Evolutionary conservation across 2,329 filamentous ascomycete genomes (phyloP).

Genomic region (Diaporthe capsici): DNA sequence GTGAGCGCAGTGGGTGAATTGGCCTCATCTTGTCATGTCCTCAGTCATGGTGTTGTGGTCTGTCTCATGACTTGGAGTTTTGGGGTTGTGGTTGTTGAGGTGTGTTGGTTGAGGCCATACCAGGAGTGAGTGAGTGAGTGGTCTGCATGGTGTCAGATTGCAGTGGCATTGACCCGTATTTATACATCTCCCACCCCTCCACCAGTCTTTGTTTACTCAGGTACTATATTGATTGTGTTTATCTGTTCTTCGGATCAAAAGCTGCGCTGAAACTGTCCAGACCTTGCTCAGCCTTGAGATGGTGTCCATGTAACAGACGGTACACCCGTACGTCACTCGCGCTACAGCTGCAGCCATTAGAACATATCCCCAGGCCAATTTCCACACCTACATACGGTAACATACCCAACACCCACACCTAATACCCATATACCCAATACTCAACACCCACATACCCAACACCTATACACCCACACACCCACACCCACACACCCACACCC

Average conservation of each 20-base stretch:
- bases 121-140: background rate
- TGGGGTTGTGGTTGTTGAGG: background rate
- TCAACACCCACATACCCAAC: too few relatives aligned
- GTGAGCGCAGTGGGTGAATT: background rate
- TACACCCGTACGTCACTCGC: too few relatives aligned
- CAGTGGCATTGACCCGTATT: background rate
- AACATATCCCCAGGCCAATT: too few relatives aligned
- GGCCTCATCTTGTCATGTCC: conserved; percentile 36
- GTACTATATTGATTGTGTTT: background rate
- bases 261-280: background rate
- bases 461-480: too few relatives aligned
- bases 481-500: too few relatives aligned
- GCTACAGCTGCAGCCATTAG: too few relatives aligned
- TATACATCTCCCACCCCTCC: background rate
- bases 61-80: background rate
- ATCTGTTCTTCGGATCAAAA: background rate
- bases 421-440: too few relatives aligned
- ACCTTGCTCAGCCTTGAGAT: background rate
- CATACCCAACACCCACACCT: too few relatives aligned
- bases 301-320: background rate
- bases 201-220: background rate
- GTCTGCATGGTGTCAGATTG: conserved; percentile 28
- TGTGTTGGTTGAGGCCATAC: too few relatives aligned
- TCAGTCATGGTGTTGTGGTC: too few relatives aligned
- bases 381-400: too few relatives aligned